phyloP scores from a whole-genome alignment of 2,329 filamentous ascomycete genomes.

The Penicillium sp. region DNA sequence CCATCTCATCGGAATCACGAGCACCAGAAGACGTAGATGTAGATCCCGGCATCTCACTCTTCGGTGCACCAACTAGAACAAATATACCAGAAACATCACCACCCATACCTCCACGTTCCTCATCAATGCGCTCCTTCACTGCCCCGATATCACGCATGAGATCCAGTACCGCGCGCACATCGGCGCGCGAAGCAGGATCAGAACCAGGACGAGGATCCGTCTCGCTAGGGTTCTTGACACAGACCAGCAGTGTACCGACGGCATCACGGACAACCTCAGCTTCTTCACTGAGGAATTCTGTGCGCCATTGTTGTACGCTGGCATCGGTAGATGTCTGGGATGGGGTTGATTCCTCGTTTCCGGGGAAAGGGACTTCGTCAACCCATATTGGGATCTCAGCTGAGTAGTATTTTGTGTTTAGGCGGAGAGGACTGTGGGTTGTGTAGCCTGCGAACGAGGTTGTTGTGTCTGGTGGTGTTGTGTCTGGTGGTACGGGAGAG shows the following conservation, averaged over 20 bases:
- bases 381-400: slow-evolving; percentile 49
- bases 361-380: slow-evolving; percentile 42
- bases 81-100: slow-evolving; percentile 41
- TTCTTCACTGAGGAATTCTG: slow-evolving; percentile 42
- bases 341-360: neutral
- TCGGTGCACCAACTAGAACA: slow-evolving; percentile 31
- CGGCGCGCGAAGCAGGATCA: slow-evolving; percentile 2
- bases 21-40: neutral
- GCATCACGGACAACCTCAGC: slow-evolving; percentile 47
- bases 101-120: slow-evolving; percentile 41
- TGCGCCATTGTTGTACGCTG: slow-evolving; percentile 36
- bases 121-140: slow-evolving; percentile 43
- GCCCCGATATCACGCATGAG: slow-evolving; percentile 39
- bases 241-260: slow-evolving; percentile 45
- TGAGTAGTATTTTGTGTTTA: slow-evolving; percentile 47
- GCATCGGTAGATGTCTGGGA: neutral
- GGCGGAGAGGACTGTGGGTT: slow-evolving; percentile 42
- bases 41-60: neutral
- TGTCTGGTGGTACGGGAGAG: neutral
- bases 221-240: slow-evolving; percentile 30
- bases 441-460: slow-evolving; percentile 48
- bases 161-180: slow-evolving; percentile 31
- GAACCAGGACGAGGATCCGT: neutral
- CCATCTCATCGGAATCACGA: neutral
- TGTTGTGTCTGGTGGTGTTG: neutral